Evolutionary conservation across 345 rosid genomes (phyloP).

Genomic region (Camelina hispida): DNA sequence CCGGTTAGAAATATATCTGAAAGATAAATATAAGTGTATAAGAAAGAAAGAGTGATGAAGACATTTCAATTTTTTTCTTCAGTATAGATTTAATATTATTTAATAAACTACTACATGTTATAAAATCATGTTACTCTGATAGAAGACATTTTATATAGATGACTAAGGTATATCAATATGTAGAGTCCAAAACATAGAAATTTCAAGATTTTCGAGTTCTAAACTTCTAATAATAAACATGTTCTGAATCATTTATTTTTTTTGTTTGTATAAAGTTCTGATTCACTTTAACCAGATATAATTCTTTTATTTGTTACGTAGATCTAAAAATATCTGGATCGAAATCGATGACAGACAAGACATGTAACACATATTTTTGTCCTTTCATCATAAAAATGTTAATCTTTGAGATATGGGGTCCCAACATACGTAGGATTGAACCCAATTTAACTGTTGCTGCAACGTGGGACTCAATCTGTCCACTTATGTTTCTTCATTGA

Average conservation of each 20-base stretch:
- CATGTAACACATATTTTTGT: constrained; percentile 28
- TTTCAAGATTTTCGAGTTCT: neutral
- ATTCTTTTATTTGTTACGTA: neutral
- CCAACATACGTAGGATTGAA: constrained; percentile 34
- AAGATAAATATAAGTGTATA: neutral
- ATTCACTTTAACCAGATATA: constrained; percentile 8
- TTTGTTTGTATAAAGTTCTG: neutral
- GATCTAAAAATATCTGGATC: constrained; percentile 18
- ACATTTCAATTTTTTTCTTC: neutral
- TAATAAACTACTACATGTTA: neutral
- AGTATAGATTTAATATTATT: neutral
- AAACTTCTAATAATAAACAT: neutral
- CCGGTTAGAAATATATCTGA: neutral
- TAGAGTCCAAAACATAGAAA: constrained; percentile 3
- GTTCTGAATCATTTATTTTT: neutral
- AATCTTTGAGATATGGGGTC: constrained; percentile 25
- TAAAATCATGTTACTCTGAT: too few species aligned
- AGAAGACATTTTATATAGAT: neutral
- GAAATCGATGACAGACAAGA: constrained; percentile 28
- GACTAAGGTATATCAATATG: neutral
- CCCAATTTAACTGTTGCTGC: constrained; percentile 28
- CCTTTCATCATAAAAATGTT: constrained; percentile 25
- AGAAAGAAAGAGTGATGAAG: neutral
- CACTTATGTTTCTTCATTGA: constrained; percentile 39
- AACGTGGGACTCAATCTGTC: constrained; percentile 39